Evolutionary conservation across 2,329 filamentous ascomycete genomes (phyloP).

Genomic region (Trichoderma sp.): DNA sequence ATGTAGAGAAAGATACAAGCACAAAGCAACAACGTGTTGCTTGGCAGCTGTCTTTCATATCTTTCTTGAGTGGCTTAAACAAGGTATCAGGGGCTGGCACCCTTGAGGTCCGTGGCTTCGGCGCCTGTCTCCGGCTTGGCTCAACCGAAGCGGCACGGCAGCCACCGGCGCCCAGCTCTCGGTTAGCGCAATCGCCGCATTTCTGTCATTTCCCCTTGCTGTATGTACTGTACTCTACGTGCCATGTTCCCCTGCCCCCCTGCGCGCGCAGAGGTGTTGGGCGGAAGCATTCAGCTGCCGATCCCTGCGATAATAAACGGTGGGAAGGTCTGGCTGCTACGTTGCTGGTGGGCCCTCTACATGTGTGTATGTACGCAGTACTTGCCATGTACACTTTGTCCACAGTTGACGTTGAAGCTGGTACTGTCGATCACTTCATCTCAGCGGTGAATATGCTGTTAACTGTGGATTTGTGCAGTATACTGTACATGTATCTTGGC

Average conservation of each 20-base stretch:
- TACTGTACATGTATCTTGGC: neutral
- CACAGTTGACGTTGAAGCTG: slow-evolving; percentile 30
- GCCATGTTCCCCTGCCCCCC: no score
- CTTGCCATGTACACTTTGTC: neutral
- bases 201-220: neutral
- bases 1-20: neutral
- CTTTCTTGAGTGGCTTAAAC: neutral
- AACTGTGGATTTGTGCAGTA: neutral
- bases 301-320: neutral
- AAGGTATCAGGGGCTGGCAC: neutral
- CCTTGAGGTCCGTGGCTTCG: neutral
- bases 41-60: neutral
- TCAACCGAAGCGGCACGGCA: neutral
- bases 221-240: neutral
- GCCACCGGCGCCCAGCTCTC: neutral
- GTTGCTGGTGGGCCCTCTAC: neutral
- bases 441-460: neutral
- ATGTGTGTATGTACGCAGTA: neutral
- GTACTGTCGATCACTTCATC: slow-evolving; percentile 32
- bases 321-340: neutral
- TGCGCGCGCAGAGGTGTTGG: neutral
- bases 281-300: neutral
- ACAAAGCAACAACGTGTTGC: neutral
- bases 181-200: neutral
- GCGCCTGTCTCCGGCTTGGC: neutral